These are phyloP conservation scores for Scheffersomyces lignicola DNA, from an alignment of 1,139 yeast genomes.

Conservation along the genomic window DNA sequence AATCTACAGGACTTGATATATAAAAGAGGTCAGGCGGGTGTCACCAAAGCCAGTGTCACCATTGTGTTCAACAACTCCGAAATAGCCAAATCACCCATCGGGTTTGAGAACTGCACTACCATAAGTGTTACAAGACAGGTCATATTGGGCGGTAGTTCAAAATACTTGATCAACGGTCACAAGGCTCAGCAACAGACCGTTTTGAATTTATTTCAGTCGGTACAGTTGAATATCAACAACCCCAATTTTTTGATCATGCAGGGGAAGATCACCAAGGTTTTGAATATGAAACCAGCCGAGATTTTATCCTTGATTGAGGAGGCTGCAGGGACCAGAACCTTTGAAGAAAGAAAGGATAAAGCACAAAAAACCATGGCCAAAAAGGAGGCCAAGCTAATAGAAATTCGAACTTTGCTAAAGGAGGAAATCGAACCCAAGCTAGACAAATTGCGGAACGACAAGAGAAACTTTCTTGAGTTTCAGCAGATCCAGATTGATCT, in stretches of 20 bases:
- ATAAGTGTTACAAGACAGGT: slow-evolving; percentile 93
- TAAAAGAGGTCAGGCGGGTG: slow-evolving; percentile 97
- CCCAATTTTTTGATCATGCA: slow-evolving; percentile 98
- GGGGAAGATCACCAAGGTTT: slow-evolving; percentile 94
- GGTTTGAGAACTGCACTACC: slow-evolving; percentile 76
- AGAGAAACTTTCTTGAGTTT: slow-evolving; percentile 78
- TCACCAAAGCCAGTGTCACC: slow-evolving; percentile 94
- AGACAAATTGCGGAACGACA: slow-evolving; percentile 77
- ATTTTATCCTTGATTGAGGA: slow-evolving; percentile 90
- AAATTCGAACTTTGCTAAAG: slow-evolving; percentile 66
- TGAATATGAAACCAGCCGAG: slow-evolving; percentile 93
- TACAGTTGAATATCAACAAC: slow-evolving; percentile 91
- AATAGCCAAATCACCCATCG: slow-evolving; percentile 75
- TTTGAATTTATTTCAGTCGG: slow-evolving; percentile 85
- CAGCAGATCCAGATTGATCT: slow-evolving; percentile 82
- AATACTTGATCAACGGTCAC: slow-evolving; percentile 92
- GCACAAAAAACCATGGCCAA: slow-evolving; percentile 91
- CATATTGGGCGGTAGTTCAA: slow-evolving; percentile 87
- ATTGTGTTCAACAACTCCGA: slow-evolving; percentile 91
- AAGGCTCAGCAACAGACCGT: slow-evolving; percentile 96
- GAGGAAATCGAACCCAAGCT: slow-evolving; percentile 95
- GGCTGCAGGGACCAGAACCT: slow-evolving; percentile 97
- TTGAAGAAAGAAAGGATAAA: slow-evolving; percentile 89
- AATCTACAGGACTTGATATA: slow-evolving; percentile 91
- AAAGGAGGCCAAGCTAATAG: slow-evolving; percentile 80